A percentile compares a stretch with the other conserved stretches of the same genome.
phyloP scores from a whole-genome alignment of 768 basidiomycete genomes.

The Tylopilus intermedius region DNA sequence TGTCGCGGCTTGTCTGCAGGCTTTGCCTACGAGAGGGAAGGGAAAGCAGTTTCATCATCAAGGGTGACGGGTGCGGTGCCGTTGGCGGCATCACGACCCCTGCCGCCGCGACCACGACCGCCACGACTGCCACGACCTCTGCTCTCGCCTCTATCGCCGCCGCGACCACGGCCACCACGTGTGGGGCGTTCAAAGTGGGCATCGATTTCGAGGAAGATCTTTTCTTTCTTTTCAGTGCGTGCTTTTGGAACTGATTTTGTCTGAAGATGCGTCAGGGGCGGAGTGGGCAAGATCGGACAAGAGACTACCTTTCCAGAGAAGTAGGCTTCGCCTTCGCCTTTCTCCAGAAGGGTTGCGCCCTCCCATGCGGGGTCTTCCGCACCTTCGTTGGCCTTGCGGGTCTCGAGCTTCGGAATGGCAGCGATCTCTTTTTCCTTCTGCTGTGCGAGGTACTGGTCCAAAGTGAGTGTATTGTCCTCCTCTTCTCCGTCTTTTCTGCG shows the following conservation, averaged over 20 bases:
- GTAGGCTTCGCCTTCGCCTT: conserved; percentile 68
- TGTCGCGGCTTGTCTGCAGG: conserved; percentile 5
- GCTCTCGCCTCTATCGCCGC: conserved; percentile 45
- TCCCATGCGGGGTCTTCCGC: conserved; percentile 65
- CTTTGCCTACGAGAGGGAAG: conserved; percentile 60
- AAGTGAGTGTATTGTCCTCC: conserved; percentile 89
- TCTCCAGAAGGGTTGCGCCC: conserved; percentile 61
- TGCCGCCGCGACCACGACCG: conserved; percentile 39
- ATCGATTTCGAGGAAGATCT: conserved; percentile 89
- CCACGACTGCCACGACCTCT: conserved; percentile 43
- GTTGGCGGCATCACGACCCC: conserved; percentile 41
- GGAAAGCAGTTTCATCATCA: conserved; percentile 84
- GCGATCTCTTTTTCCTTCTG: conserved; percentile 56
- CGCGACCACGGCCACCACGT: conserved; percentile 55
- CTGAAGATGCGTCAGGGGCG: conserved; percentile 34
- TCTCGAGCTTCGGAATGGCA: conserved; percentile 73
- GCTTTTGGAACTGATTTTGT: conserved; percentile 60
- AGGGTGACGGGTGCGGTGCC: conserved; percentile 53
- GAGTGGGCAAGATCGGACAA: background rate
- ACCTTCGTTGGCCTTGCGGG: conserved; percentile 74
- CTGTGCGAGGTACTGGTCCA: conserved; percentile 89
- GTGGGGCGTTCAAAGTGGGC: conserved; percentile 79
- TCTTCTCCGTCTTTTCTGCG: conserved; percentile 62
- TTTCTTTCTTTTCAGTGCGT: conserved; percentile 80
- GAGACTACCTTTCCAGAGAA: conserved; percentile 81